Conservation (phyloP, 2,329 filamentous ascomycete species). For the Hymenoscyphus scutula region DNA sequence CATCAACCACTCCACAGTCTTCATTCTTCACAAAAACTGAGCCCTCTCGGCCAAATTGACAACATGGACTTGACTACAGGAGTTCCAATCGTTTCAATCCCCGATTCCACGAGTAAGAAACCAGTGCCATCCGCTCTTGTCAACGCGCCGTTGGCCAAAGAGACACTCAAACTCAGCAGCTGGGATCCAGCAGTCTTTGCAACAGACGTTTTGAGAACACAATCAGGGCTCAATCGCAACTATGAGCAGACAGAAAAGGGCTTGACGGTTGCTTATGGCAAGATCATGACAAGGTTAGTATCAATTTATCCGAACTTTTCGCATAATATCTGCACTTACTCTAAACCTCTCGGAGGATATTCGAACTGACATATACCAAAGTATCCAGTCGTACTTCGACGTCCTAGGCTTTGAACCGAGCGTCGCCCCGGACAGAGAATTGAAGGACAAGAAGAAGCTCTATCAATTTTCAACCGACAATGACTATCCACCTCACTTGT, state of each 20-base stretch:
- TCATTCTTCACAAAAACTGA: not conserved
- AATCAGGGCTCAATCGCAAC: not conserved
- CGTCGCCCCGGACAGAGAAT: not conserved
- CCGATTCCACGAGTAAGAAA: not conserved
- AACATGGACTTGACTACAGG: not conserved
- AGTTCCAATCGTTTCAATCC: not conserved
- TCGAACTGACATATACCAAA: not conserved
- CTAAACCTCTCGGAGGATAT: not conserved
- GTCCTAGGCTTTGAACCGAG: conserved; percentile 5
- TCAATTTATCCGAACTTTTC: not conserved
- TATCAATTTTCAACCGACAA: conserved; percentile 2
- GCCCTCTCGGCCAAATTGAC: not conserved
- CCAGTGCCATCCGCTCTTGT: not conserved
- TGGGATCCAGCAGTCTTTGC: not conserved
- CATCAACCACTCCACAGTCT: not conserved
- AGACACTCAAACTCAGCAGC: not conserved
- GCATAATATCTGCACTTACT: not conserved
- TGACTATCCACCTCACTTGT: conserved; percentile 6
- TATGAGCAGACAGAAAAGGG: not conserved
- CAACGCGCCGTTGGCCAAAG: not conserved
- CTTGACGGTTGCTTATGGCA: not conserved
- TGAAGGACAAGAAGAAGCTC: not conserved
- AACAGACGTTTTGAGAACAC: not conserved
- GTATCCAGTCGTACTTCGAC: conserved; percentile 13
- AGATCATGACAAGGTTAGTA: not conserved